Percentiles rank a stretch among this genome's conserved stretches.
These are phyloP conservation scores for Boletus speciosus DNA, from an alignment of 768 basidiomycete species.

Conservation along the genomic window DNA sequence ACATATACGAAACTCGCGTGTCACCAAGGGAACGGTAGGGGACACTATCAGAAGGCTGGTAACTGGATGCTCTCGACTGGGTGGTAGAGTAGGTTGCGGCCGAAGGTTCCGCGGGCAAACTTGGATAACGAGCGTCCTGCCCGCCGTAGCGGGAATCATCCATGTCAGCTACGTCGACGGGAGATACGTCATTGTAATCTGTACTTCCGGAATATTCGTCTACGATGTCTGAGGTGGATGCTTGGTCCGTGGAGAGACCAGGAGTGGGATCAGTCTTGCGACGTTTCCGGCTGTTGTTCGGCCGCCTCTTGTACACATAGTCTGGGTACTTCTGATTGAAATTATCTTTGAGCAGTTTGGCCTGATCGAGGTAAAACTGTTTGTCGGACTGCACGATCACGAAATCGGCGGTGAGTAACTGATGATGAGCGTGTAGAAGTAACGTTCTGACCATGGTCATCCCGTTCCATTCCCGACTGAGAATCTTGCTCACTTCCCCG, in stretches of 20 bases:
- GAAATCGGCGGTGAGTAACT: slow-evolving; percentile 12
- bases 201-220: slow-evolving; percentile 29
- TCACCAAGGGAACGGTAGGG: slow-evolving; percentile 27
- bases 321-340: slow-evolving; percentile 87
- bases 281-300: slow-evolving; percentile 80
- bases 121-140: slow-evolving; percentile 23
- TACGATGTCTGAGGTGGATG: slow-evolving; percentile 29
- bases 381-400: slow-evolving; percentile 58
- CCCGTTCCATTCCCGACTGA: slow-evolving; percentile 81
- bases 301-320: slow-evolving; percentile 84
- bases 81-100: slow-evolving; percentile 10
- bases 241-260: slow-evolving; percentile 30
- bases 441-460: slow-evolving; percentile 62
- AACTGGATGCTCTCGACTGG: slow-evolving; percentile 19
- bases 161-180: slow-evolving; percentile 32
- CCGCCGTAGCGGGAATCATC: slow-evolving; percentile 19
- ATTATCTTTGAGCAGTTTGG: slow-evolving; percentile 78
- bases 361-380: slow-evolving; percentile 85
- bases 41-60: slow-evolving; percentile 22
- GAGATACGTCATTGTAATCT: slow-evolving; percentile 40
- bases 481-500: slow-evolving; percentile 84
- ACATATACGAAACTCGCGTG: slow-evolving; percentile 23
- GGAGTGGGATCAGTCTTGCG: slow-evolving; percentile 38
- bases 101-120: slow-evolving; percentile 19
- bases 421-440: not conserved